phyloP scores from a whole-genome alignment of 306 rosid genomes.

The Cicer yamashitae region DNA sequence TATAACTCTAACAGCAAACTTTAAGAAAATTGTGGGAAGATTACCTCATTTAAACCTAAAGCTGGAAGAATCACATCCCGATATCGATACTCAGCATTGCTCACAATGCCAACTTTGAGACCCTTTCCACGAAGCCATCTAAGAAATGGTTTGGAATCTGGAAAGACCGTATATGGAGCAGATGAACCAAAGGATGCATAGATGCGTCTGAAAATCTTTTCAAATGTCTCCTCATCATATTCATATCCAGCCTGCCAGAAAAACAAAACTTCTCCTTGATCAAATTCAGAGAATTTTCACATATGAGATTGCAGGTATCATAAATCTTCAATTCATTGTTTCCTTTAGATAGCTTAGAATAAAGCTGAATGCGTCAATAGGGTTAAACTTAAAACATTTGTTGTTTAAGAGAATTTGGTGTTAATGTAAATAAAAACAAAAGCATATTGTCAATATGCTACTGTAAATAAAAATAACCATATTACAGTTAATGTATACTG shows the following conservation, averaged over 20 bases:
- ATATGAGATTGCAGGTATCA: conserved; percentile 26
- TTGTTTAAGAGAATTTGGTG: not conserved
- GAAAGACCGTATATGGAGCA: conserved; percentile 83
- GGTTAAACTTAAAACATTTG: not conserved
- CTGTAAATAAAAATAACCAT: not conserved
- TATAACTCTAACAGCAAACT: conserved; percentile 12
- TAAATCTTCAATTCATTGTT: conserved; percentile 29
- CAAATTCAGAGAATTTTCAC: conserved; percentile 24
- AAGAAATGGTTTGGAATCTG: conserved; percentile 88
- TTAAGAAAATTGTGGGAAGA: not conserved
- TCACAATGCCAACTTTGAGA: conserved; percentile 81
- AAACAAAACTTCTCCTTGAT: conserved; percentile 44
- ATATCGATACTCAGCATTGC: conserved; percentile 90
- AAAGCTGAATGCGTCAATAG: not conserved
- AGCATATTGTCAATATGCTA: not conserved
- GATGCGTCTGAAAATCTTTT: conserved; percentile 89
- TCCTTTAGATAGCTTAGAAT: conserved; percentile 19
- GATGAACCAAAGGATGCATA: conserved; percentile 92
- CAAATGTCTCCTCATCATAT: conserved; percentile 95
- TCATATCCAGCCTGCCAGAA: conserved; percentile 88
- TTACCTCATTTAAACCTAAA: conserved; percentile 75
- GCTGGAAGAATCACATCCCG: conserved; percentile 92
- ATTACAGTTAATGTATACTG: too few species aligned
- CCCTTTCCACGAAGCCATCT: conserved; percentile 86
- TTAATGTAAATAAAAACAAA: not conserved